Conservation (phyloP, 441 rosid genomes). For the Codiaeum variegatum region DNA sequence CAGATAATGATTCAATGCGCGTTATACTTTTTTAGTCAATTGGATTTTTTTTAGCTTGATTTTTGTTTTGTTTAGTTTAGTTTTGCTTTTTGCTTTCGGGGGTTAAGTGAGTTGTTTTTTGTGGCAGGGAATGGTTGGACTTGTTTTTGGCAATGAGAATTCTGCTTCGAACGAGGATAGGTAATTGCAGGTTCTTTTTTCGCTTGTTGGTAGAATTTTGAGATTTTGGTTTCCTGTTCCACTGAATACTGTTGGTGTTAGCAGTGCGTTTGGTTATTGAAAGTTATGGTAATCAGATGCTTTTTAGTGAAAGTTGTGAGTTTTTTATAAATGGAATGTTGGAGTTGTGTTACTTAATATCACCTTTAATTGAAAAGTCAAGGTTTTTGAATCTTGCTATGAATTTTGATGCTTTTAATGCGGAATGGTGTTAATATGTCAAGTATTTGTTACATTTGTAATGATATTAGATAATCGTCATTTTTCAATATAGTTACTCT, state of each 20-base stretch:
- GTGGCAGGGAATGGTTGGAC: conserved; percentile 89
- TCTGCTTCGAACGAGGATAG: conserved; percentile 76
- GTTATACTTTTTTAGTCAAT: not conserved
- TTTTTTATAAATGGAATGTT: not conserved
- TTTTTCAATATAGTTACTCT: not conserved
- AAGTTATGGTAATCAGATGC: not conserved
- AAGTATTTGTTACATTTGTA: not conserved
- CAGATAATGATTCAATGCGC: not conserved
- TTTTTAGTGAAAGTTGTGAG: not conserved
- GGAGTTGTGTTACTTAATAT: not conserved
- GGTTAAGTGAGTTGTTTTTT: not conserved
- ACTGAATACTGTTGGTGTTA: not conserved
- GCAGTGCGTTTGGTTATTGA: not conserved
- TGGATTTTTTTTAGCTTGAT: no score
- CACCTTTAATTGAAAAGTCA: not conserved
- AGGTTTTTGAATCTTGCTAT: not conserved
- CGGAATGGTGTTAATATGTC: not conserved
- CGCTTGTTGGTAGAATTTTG: not conserved
- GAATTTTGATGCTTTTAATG: no score
- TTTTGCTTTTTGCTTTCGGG: not conserved
- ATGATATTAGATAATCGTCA: not conserved
- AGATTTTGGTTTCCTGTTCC: not conserved
- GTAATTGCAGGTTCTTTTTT: conserved; percentile 28
- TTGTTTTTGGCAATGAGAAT: conserved; percentile 84
- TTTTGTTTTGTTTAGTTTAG: not conserved